A percentile compares a stretch with the other conserved stretches of the same genome.
Evolutionary conservation across 805 yeast genomes (phyloP).

Genomic region (Diddensiella santjacobensis): DNA sequence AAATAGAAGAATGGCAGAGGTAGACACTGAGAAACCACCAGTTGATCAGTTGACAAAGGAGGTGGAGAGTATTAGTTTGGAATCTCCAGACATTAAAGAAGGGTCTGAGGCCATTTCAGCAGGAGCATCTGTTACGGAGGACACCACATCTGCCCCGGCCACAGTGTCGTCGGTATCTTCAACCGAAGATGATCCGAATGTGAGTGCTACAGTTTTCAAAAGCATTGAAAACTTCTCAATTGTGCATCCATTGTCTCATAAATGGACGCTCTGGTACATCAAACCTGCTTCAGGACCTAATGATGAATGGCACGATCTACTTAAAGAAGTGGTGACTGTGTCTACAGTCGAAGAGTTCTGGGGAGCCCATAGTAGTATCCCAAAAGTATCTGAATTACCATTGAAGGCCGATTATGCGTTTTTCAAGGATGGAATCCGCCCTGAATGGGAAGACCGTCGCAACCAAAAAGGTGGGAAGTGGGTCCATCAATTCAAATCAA

Average conservation of each 20-base stretch:
- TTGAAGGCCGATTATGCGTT: conserved; percentile 90
- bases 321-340: conserved; percentile 89
- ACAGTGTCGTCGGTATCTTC: conserved; percentile 1
- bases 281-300: conserved; percentile 74
- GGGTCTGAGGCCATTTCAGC: not conserved
- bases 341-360: conserved; percentile 97
- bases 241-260: conserved; percentile 83
- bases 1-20: not conserved
- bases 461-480: conserved; percentile 94
- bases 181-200: conserved; percentile 8
- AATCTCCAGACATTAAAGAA: conserved; percentile 3
- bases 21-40: not conserved
- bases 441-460: conserved; percentile 95
- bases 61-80: not conserved
- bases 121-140: conserved; percentile 1
- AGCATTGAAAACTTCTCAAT: conserved; percentile 48
- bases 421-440: conserved; percentile 89
- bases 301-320: conserved; percentile 88
- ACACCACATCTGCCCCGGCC: not conserved
- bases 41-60: not conserved
- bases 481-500: conserved; percentile 52
- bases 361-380: conserved; percentile 94
- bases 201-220: conserved; percentile 23
- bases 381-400: conserved; percentile 88
- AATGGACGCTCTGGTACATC: conserved; percentile 97